These are phyloP conservation scores for Hippophae gyantsensis DNA, from an alignment of 306 rosid genomes.

Conservation along the genomic window DNA sequence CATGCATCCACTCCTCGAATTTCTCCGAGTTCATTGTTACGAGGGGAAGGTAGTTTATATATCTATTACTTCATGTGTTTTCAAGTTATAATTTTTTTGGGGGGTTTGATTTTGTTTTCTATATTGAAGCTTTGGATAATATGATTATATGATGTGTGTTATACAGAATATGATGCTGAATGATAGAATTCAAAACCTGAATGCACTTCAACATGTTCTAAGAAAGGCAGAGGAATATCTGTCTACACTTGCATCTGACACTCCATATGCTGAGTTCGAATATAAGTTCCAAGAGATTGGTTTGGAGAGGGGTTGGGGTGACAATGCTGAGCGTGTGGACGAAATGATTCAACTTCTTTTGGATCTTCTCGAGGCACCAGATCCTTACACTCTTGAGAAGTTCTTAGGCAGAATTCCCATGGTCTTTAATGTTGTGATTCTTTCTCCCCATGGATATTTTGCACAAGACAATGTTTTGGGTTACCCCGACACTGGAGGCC, in stretches of 20 bases:
- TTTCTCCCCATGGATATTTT: conserved; percentile 98
- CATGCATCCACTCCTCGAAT: conserved; percentile 82
- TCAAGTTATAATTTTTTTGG: neutral
- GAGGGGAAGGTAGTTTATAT: conserved; percentile 60
- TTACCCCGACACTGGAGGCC: conserved; percentile 98
- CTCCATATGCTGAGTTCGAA: conserved; percentile 59
- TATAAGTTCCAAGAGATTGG: conserved; percentile 85
- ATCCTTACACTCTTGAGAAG: conserved; percentile 84
- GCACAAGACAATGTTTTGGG: conserved; percentile 97
- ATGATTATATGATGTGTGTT: neutral
- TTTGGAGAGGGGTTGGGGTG: conserved; percentile 98
- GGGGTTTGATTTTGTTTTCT: neutral
- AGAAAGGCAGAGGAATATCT: conserved; percentile 87
- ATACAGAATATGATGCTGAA: conserved; percentile 87
- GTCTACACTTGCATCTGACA: conserved; percentile 32
- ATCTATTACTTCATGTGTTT: too few species aligned
- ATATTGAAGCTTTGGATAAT: neutral
- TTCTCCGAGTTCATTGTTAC: conserved; percentile 83
- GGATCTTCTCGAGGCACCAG: conserved; percentile 99
- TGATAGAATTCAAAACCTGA: conserved; percentile 66
- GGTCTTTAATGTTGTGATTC: conserved; percentile 95
- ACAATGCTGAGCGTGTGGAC: conserved; percentile 65
- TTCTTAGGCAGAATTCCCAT: conserved; percentile 92
- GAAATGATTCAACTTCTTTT: conserved; percentile 84
- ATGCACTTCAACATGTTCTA: conserved; percentile 67